phyloP scores from a whole-genome alignment of 495 filamentous ascomycete species.

The Penicillium psychrofluorescens region DNA sequence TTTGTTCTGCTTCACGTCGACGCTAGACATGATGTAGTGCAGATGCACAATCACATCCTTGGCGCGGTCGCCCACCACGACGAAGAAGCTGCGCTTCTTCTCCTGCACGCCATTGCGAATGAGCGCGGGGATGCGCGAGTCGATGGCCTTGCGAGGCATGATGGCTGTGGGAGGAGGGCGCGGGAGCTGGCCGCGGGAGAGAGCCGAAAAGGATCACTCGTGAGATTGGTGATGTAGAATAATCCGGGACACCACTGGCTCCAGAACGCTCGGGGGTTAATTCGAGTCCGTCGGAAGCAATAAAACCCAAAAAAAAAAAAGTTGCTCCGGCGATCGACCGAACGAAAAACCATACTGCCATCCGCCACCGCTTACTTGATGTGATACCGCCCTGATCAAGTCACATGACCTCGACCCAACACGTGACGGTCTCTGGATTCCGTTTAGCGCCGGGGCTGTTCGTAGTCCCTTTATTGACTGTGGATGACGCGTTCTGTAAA shows the following conservation, averaged over 20 bases:
- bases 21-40: conserved; percentile 85
- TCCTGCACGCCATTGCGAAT: conserved; percentile 94
- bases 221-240: not conserved
- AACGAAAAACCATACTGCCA: conserved; percentile 13
- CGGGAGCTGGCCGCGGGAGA: conserved; percentile 16
- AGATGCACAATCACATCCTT: conserved; percentile 97
- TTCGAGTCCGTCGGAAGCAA: no score
- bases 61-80: conserved; percentile 88
- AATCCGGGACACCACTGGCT: no score
- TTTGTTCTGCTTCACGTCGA: conserved; percentile 92
- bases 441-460: no score
- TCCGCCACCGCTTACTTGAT: conserved; percentile 7
- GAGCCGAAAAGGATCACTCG: not conserved
- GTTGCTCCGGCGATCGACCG: not conserved
- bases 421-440: no score
- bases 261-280: no score
- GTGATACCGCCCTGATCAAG: conserved; percentile 6
- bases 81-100: conserved; percentile 96
- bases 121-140: conserved; percentile 91
- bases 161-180: conserved; percentile 6
- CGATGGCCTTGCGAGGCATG: conserved; percentile 57
- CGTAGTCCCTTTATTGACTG: no score
- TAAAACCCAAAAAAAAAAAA: not conserved
- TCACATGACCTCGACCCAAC: not conserved
- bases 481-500: no score